These are phyloP conservation scores for Colletotrichum magnum DNA, from an alignment of 2,329 filamentous ascomycete genomes.

Conservation along the genomic window DNA sequence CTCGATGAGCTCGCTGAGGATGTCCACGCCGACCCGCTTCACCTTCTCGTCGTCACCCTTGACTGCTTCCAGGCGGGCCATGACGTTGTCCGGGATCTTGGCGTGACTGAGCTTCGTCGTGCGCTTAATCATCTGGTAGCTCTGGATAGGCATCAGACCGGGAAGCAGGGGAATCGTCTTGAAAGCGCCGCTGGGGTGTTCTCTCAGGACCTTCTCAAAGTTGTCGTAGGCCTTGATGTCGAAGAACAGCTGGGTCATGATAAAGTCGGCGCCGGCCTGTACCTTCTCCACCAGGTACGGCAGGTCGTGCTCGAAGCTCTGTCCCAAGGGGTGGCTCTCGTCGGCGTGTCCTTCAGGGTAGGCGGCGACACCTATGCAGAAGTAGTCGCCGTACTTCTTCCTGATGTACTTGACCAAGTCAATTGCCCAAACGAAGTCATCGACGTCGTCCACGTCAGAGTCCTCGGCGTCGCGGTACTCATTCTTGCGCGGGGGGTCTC, in stretches of 20 bases:
- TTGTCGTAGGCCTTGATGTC: constrained; percentile 85
- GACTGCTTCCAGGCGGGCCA: constrained; percentile 79
- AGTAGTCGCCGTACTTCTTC: constrained; percentile 90
- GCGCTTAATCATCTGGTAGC: constrained; percentile 93
- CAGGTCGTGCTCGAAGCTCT: constrained; percentile 83
- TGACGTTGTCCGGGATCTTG: constrained; percentile 78
- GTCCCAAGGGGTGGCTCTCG: constrained; percentile 82
- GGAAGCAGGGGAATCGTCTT: constrained; percentile 91
- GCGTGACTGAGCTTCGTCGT: constrained; percentile 97
- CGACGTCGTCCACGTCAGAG: constrained; percentile 73
- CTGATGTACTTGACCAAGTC: constrained; percentile 93
- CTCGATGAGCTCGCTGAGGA: constrained; percentile 87
- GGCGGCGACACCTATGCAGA: constrained; percentile 93
- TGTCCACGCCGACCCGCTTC: constrained; percentile 84
- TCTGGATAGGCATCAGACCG: constrained; percentile 97
- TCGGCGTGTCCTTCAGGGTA: constrained; percentile 97
- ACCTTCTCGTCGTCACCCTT: constrained; percentile 86
- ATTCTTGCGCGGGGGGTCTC: constrained; percentile 89
- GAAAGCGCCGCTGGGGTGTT: constrained; percentile 88
- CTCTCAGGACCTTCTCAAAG: constrained; percentile 83
- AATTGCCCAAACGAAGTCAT: constrained; percentile 89
- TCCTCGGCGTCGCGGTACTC: constrained; percentile 82
- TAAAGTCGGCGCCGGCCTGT: constrained; percentile 92
- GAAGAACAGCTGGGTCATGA: constrained; percentile 99
- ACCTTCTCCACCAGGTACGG: constrained; percentile 93